Base-by-base conservation (phyloP, 345 rosid genomes). In the Reutealis trisperma region DNA sequence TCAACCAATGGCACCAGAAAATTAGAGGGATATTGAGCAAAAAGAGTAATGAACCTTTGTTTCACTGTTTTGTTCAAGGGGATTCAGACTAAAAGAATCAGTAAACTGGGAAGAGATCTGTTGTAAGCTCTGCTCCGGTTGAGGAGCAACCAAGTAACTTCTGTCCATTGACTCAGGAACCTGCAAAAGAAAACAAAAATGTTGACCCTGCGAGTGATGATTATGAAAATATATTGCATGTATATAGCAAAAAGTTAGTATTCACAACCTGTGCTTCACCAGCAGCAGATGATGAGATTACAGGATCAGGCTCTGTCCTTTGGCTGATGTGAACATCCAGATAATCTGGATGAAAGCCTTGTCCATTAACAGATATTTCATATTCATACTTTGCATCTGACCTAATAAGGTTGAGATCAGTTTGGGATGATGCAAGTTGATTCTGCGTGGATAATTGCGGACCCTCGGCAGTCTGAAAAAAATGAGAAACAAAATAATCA, bases 31-130 rank as follows among this genome's bases (percentile, higher is more conserved):
- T 27, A 30, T 4, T 14, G 21, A 75, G 68, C 47, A 41, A 42
- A 70, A 51, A 78, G 8, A 78, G 65, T 25, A 18, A 67, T 77
- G 79, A 83, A 95, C 99, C 96, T 89, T 83, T 49, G 83, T 72
- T 86, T 88, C 88, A 79, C 69, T 81, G 70, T 80, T 91, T 68
- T 80, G 84, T 51, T 87, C 90, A 74, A 63, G 79, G 72, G 82
- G 27, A 75, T 83, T 82, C 83, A 93, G 75, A 81, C 80, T 86
- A 66, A 93, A 76, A 8, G 86, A 85, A 70, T 87, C 90, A 57
- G 60, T 87, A 83, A 93, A 92, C 52, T 91, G 94, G 66, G 90
- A 89, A 83, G 99, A 87, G 79, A 90, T 84, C 77, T 88, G 92
- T 71, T 85, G 87, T 72, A 86, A 72, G 83, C 75, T 86, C 78